A percentile compares a stretch with the other conserved stretches of the same genome.
phyloP scores from a whole-genome alignment of 2,329 filamentous ascomycete genomes.

The Colletotrichum eleusines region DNA sequence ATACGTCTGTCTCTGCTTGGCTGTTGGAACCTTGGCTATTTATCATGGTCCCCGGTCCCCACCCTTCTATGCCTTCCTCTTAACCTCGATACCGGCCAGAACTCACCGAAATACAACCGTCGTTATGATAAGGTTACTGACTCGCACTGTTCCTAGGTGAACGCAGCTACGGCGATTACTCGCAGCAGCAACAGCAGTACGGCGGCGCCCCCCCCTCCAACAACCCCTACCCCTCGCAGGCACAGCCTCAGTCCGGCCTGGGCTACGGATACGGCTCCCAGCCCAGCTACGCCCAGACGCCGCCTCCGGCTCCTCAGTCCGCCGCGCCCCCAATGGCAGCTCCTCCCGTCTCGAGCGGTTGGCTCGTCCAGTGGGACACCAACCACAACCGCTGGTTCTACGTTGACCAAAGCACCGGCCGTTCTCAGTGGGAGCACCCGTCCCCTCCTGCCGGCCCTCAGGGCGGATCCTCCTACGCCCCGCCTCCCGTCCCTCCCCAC shows the following conservation, averaged over 20 bases:
- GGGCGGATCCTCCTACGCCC: slow-evolving; percentile 30
- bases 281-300: slow-evolving; percentile 37
- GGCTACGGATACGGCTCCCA: slow-evolving; percentile 37
- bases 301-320: slow-evolving; percentile 46
- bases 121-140: slow-evolving; percentile 39
- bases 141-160: slow-evolving; percentile 33
- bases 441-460: slow-evolving; percentile 37
- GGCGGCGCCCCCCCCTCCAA: slow-evolving; percentile 37
- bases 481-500: slow-evolving; percentile 30
- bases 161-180: slow-evolving; percentile 40
- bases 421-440: slow-evolving; percentile 74
- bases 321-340: slow-evolving; percentile 49
- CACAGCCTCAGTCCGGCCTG: slow-evolving; percentile 39
- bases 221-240: slow-evolving; percentile 41
- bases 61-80: not conserved
- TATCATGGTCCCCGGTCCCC: not conserved
- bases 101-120: slow-evolving; percentile 17
- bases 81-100: slow-evolving; percentile 2
- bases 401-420: slow-evolving; percentile 70
- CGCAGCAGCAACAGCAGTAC: slow-evolving; percentile 40
- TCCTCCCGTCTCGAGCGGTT: slow-evolving; percentile 65
- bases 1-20: slow-evolving; percentile 1
- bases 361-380: slow-evolving; percentile 73
- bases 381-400: slow-evolving; percentile 74
- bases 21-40: not conserved